These are phyloP conservation scores for Clarkia xantiana DNA, from an alignment of 345 rosid genomes.

Conservation along the genomic window DNA sequence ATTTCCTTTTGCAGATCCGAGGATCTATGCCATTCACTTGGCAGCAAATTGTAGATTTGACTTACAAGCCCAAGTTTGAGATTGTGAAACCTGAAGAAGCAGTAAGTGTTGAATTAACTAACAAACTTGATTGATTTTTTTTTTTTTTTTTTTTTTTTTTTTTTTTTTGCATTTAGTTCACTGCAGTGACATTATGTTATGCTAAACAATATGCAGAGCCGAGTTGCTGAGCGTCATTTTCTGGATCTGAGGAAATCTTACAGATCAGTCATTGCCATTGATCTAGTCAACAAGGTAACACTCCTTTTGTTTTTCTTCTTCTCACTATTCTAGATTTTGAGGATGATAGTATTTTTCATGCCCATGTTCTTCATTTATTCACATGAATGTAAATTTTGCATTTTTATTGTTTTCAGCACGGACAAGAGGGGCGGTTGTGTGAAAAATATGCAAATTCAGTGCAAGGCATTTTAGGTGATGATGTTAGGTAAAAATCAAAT, in stretches of 20 bases:
- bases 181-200: conserved; percentile 1
- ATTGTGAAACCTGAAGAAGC: conserved; percentile 83
- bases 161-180: conserved; percentile 4
- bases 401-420: conserved; percentile 51
- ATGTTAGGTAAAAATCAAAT: conserved; percentile 59
- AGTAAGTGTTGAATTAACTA: conserved; percentile 32
- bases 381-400: not conserved
- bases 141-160: no score
- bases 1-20: conserved; percentile 37
- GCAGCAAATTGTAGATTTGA: conserved; percentile 94
- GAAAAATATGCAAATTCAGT: conserved; percentile 59
- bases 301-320: conserved; percentile 4
- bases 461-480: conserved; percentile 55
- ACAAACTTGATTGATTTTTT: no score
- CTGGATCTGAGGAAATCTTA: conserved; percentile 88
- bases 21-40: conserved; percentile 91
- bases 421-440: conserved; percentile 78
- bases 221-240: conserved; percentile 75
- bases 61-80: conserved; percentile 96
- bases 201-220: conserved; percentile 34
- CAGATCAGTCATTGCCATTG: conserved; percentile 62
- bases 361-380: not conserved
- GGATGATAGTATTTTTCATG: not conserved
- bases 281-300: conserved; percentile 80
- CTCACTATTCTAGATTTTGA: not conserved